Evolutionary conservation across 2,329 filamentous ascomycete species (phyloP).

Genomic region (Ophiocordyceps australis): DNA sequence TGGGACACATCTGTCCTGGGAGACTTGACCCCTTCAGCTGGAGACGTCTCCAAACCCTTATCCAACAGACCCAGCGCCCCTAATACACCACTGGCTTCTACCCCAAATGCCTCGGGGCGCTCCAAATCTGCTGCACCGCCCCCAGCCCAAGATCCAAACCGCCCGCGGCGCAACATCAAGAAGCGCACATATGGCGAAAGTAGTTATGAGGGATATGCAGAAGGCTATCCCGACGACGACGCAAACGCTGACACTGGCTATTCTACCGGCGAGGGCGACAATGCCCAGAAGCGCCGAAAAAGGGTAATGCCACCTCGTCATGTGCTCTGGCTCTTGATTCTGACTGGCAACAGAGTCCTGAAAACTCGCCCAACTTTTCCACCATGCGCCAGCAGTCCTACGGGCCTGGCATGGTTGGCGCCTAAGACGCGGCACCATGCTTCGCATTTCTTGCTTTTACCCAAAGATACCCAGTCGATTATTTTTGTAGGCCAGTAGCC

Average conservation of each 20-base stretch:
- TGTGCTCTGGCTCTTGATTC: too few relatives aligned
- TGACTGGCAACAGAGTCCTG: constrained; percentile 33
- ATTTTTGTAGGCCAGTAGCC: constrained; percentile 1
- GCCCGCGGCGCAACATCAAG: constrained; percentile 48
- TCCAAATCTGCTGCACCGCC: constrained; percentile 19
- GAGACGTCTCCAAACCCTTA: constrained; percentile 19
- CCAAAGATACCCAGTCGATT: constrained; percentile 1
- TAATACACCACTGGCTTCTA: constrained; percentile 26
- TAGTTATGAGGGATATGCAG: constrained; percentile 58
- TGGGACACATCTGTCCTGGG: constrained; percentile 43
- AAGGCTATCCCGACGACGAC: constrained; percentile 54
- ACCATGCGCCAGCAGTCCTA: constrained; percentile 33
- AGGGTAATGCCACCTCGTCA: too few relatives aligned
- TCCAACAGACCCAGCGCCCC: constrained; percentile 31
- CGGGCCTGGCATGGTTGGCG: constrained; percentile 39
- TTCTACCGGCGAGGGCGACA: constrained; percentile 55
- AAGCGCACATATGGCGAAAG: constrained; percentile 62
- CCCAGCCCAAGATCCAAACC: constrained; percentile 24
- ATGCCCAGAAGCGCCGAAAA: constrained; percentile 46
- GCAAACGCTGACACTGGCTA: constrained; percentile 38
- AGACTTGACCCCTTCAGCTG: constrained; percentile 26
- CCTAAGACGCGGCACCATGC: constrained; percentile 22
- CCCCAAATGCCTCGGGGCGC: constrained; percentile 14
- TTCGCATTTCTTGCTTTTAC: constrained; percentile 1
- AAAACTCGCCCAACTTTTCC: constrained; percentile 21